Base-by-base conservation (phyloP, 306 rosid genomes). In the Quercus glauca region DNA sequence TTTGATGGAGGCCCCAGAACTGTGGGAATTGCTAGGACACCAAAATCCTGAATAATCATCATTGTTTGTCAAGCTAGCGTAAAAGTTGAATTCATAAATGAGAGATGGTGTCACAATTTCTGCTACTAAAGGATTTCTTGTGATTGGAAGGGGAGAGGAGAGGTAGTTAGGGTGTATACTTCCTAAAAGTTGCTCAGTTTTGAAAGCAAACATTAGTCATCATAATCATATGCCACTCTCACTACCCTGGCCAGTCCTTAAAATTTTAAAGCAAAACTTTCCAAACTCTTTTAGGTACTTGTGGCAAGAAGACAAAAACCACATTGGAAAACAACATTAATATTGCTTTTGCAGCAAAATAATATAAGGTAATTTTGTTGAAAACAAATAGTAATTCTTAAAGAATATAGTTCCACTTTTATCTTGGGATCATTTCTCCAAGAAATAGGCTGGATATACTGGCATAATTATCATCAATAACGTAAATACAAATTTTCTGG, bases 1-100 rank as follows among this genome's bases (percentile, higher is more conserved):
- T 90, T 93, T 65, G 98, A 98, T 52, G 98, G 99, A 57, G 89
- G 84, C 15, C 96, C 97, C 41, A 93, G 96, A 76, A 93, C 92
- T 7, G 97, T 93, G 43, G 99, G 98, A 76, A 95, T 86, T 60
- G 87, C 86, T 57, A 95, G 94, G 78, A 93, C 89, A 45, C 97
- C 97, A 19, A 55, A 81, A 78, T 93, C 98, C 99, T 95, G 88
- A 82, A 76, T 17, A 26, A 57, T 20, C 78, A 63, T 61, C 68
- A 37, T 3, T 68, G 21, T 81, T 23, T 60, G 12, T 10, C 13
- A 35, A 56, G 60, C 51, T 28, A 21, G 17, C 29, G 53, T n/a
- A 75, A 75, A 21, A 75, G 71, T 5, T 23, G 43, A 75, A 41
- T 15, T 43, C 35, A 18, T 37, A 23, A 60, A 37, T n/a, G 15